Percentiles rank a stretch among this genome's conserved stretches.
Conservation (phyloP, 2,329 filamentous ascomycete species). For the Cladophialophora exuberans region DNA sequence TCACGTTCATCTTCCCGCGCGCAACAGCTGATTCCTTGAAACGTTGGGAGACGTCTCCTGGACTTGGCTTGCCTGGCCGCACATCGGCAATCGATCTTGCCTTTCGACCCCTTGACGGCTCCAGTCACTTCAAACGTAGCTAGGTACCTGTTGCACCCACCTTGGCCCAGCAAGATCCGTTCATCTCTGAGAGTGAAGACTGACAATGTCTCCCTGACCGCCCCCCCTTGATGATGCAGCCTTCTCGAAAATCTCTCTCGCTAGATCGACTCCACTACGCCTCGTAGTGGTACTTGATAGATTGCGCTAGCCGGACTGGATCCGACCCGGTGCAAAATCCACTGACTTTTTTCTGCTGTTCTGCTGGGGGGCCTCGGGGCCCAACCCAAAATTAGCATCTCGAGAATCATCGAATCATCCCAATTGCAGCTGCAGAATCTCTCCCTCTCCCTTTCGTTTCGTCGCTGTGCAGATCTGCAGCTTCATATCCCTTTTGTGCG, state of each 20-base stretch:
- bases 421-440: constrained; percentile 2
- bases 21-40: no score
- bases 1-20: no score
- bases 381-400: neutral
- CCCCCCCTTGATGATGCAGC: neutral
- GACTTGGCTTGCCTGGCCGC: no score
- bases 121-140: no score
- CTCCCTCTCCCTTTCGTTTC: neutral
- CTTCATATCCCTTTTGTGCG: no score
- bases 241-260: neutral
- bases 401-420: neutral
- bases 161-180: no score
- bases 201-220: no score
- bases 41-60: no score
- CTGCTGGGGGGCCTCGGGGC: constrained; percentile 1
- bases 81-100: no score
- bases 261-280: neutral
- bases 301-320: constrained; percentile 5
- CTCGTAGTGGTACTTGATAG: neutral
- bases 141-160: no score
- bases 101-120: no score
- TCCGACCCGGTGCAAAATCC: neutral
- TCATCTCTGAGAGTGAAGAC: no score
- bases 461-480: neutral
- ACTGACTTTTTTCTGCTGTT: neutral